A percentile compares a stretch with the other conserved stretches of the same genome.
These are phyloP conservation scores for Ogataea populi-albae DNA, from an alignment of 805 yeast genomes.

Conservation along the genomic window DNA sequence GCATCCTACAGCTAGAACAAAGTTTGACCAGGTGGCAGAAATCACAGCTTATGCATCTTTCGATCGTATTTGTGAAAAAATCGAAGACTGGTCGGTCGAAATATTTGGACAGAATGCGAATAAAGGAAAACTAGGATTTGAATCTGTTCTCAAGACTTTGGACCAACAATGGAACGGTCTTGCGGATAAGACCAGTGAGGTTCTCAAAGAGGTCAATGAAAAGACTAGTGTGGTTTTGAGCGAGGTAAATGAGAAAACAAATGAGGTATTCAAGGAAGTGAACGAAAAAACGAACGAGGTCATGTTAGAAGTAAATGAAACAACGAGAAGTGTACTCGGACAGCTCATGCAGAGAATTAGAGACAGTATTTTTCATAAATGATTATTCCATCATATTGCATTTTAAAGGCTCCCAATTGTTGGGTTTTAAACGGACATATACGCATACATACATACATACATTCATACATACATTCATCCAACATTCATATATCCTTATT, in stretches of 20 bases:
- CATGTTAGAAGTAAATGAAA: slow-evolving; percentile 14
- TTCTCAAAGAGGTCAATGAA: slow-evolving; percentile 24
- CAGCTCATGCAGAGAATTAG: slow-evolving; percentile 16
- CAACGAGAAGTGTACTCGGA: slow-evolving; percentile 15
- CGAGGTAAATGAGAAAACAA: slow-evolving; percentile 26
- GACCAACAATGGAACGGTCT: slow-evolving; percentile 36
- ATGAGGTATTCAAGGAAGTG: slow-evolving; percentile 25
- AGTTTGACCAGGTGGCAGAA: slow-evolving; percentile 79
- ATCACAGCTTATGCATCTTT: slow-evolving; percentile 81
- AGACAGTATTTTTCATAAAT: slow-evolving; percentile 10
- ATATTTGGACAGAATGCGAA: slow-evolving; percentile 85
- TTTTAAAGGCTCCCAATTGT: neutral
- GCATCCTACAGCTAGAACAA: slow-evolving; percentile 50
- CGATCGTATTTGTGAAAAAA: slow-evolving; percentile 65
- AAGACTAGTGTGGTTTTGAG: slow-evolving; percentile 23
- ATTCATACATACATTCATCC: no score
- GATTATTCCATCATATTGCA: slow-evolving; percentile 2
- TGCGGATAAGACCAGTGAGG: slow-evolving; percentile 19
- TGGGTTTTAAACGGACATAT: neutral
- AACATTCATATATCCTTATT: no score
- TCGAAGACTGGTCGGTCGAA: slow-evolving; percentile 91
- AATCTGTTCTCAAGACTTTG: slow-evolving; percentile 60
- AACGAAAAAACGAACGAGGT: slow-evolving; percentile 22
- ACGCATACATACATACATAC: neutral
- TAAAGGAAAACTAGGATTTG: slow-evolving; percentile 82